Conservation (phyloP, 371 early-diverging fungal species). For the Blyttiomyces sp. region DNA sequence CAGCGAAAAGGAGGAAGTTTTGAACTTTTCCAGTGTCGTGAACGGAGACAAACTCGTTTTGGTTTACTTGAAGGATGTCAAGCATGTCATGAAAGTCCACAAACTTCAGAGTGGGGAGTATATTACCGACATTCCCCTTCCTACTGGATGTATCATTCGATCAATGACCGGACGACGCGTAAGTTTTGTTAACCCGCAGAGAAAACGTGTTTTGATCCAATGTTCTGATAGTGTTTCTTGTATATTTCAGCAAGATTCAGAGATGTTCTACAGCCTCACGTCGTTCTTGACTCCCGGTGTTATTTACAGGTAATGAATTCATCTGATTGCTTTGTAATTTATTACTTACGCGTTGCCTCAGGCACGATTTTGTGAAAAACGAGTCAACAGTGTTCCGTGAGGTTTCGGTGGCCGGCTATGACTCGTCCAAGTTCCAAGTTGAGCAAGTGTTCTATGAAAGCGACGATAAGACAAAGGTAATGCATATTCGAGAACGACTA, state of each 20-base stretch:
- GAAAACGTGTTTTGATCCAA: background rate
- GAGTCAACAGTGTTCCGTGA: constrained; percentile 34
- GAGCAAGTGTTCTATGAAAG: constrained; percentile 58
- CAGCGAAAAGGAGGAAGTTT: constrained; percentile 50
- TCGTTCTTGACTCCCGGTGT: constrained; percentile 56
- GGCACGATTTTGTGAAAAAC: constrained; percentile 34
- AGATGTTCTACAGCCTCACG: constrained; percentile 47
- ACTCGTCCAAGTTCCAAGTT: constrained; percentile 44
- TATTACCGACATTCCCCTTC: constrained; percentile 29
- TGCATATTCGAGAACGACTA: background rate
- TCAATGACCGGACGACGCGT: constrained; percentile 33
- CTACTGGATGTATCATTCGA: constrained; percentile 34
- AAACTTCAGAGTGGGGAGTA: constrained; percentile 28
- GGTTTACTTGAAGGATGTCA: constrained; percentile 59
- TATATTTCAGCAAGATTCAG: constrained; percentile 23
- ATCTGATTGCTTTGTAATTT: background rate
- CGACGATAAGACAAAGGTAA: constrained; percentile 57
- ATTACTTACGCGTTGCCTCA: background rate
- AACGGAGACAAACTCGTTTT: constrained; percentile 54
- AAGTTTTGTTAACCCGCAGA: background rate
- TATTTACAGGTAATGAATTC: constrained; percentile 38
- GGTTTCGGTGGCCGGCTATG: constrained; percentile 41
- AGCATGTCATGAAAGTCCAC: constrained; percentile 42
- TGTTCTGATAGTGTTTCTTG: background rate
- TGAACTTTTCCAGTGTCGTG: constrained; percentile 37